Base-by-base conservation (phyloP, 495 filamentous ascomycete species). In the Penicillium lividum region DNA sequence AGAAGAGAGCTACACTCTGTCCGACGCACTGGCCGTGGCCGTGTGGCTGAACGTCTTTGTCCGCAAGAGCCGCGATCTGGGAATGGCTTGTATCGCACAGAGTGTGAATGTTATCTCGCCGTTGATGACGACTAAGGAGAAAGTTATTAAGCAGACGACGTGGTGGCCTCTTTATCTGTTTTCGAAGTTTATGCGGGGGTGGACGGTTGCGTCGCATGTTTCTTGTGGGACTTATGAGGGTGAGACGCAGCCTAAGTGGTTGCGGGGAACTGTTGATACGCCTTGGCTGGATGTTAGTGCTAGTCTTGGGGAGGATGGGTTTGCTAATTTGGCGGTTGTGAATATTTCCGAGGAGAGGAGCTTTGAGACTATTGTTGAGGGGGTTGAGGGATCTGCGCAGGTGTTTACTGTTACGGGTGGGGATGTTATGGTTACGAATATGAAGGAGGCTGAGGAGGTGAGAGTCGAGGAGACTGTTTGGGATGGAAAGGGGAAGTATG, bases 1-100 rank as follows among this genome's bases (percentile, higher is more conserved):
- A 1, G 87, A 89, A 68, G 86, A 90, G 66, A 71, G 68, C 64
- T 92, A 93, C 70, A 91, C 87, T 0, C 80, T 92, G 15, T 89
- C 85, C 1, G 89, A 93, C 68, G 88, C 88, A 6, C 73, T 91
- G 13, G 88, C 88, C 48, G 89, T 92, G 0, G 82, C 79, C 3
- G 82, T 87, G 11, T 93, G 83, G 81, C 78, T 92, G 25, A 92
- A 92, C 64, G 88, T 88, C 10, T 92, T 93, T 59, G 77, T 93
- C n/a, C 82, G 89, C 15, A 88, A 93, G 77, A 84, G 84, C 64
- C 77, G 76, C 54, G 79, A 86, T 67, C 61, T 93, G 15, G 87
- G 88, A 52, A 93, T 92, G 89, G 87, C 89, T 10, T 92, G 88
- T 68, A 89, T 92, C 55, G 89, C 89, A 9, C 89, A 92, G 74